These are phyloP conservation scores for Tylopilus intermedius DNA, from an alignment of 768 basidiomycete species.

Conservation along the genomic window DNA sequence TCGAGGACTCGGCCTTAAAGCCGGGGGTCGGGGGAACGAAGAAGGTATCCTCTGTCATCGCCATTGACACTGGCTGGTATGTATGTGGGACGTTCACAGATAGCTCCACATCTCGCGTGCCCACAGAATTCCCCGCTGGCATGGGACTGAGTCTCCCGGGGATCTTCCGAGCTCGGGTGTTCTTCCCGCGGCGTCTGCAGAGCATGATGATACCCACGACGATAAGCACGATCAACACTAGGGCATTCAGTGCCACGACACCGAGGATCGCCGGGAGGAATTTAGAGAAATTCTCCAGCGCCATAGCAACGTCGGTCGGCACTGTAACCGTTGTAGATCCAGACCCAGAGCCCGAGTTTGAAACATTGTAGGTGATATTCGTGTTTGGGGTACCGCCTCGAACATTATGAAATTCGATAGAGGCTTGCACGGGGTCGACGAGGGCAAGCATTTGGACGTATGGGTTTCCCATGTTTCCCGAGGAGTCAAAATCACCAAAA, in stretches of 20 bases:
- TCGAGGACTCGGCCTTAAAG: conserved; percentile 38
- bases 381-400: conserved; percentile 62
- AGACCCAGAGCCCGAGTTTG: conserved; percentile 37
- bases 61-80: conserved; percentile 70
- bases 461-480: conserved; percentile 66
- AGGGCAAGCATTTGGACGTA: conserved; percentile 73
- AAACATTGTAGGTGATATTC: conserved; percentile 64
- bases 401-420: conserved; percentile 58
- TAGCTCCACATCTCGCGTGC: conserved; percentile 34
- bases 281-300: conserved; percentile 57
- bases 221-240: conserved; percentile 56
- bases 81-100: conserved; percentile 39
- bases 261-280: conserved; percentile 73
- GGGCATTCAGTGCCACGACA: conserved; percentile 72
- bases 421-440: conserved; percentile 64
- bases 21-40: conserved; percentile 54
- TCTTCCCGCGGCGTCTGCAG: conserved; percentile 45
- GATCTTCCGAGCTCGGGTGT: conserved; percentile 31
- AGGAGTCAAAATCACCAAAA: conserved; percentile 70
- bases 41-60: conserved; percentile 42
- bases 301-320: conserved; percentile 52
- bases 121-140: conserved; percentile 42
- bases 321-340: conserved; percentile 47
- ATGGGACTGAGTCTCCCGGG: conserved; percentile 52
- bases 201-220: conserved; percentile 50